Base-by-base conservation (phyloP, 2,329 filamentous ascomycete species). In the Aspergillus amoenus region DNA sequence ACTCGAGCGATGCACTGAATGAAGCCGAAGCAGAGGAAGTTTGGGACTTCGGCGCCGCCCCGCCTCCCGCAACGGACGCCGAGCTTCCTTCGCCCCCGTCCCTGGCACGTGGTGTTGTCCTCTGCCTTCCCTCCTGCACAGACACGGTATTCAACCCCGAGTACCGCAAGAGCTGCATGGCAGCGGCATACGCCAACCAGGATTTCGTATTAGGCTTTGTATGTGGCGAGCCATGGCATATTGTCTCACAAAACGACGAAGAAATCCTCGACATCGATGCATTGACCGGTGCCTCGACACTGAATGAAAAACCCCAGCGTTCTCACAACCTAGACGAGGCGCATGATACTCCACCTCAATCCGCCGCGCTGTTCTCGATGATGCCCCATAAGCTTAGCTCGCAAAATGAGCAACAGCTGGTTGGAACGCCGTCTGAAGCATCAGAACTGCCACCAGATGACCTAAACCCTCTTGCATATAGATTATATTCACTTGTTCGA, bases 131-230 rank as follows among this genome's bases (percentile, higher is more conserved):
- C n/a, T 66, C 67, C 27, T 57, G 61, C 9, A 61, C 57, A 13
- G 68, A 73, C 24, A 64, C 66, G 4, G 64, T 68, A 8, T 73
- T 73, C 47, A 73, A 68, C 5, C 52, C 64, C 5, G 68, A 71
- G 13, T 76, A 74, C 53, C 67, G 72, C 53, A 61, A 67, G 49
- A 70, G 67, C 49, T 73, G 69, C 32, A 61, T 77, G 50, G 70
- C 68, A n/a, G 70, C 73, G 15, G 74, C 72, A 42, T 71, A 69
- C 57, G 69, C 72, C 50, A 73, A 77, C 54, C 68, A 68, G 41
- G 74, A 77, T 55, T 77, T 77, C 56, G 73, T 77, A 15, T 57
- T 73, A 12, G 75, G 75, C 4, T 73, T 77, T 44, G 22, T 70
- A 17, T 71, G 66, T 30, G 67, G 64, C 40, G 73, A 76, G 47